These are phyloP conservation scores for Phytomonas serpens DNA, from an alignment of 208 protist species.

Conservation along the genomic window DNA sequence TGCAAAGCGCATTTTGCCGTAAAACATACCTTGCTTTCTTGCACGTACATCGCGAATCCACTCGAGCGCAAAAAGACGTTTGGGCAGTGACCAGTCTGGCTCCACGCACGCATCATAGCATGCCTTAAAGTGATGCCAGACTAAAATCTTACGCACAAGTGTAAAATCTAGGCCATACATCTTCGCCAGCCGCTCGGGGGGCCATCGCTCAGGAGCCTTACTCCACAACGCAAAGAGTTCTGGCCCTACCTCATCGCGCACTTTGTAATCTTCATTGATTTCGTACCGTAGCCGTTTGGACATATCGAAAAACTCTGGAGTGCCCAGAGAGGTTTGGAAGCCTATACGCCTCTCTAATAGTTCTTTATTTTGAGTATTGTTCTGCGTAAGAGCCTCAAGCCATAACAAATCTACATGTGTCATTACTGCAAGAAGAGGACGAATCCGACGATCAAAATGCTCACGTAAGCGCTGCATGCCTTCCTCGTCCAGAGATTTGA, in stretches of 20 bases:
- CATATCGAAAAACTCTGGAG: constrained; percentile 92
- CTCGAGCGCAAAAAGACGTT: constrained; percentile 90
- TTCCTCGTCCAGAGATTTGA: constrained; percentile 89
- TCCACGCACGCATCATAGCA: constrained; percentile 92
- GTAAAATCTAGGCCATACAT: constrained; percentile 94
- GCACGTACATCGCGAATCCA: constrained; percentile 89
- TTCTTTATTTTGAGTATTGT: constrained; percentile 81
- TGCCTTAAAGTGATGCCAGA: constrained; percentile 93
- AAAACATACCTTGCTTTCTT: constrained; percentile 86
- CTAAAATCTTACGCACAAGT: constrained; percentile 86
- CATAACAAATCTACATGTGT: constrained; percentile 87
- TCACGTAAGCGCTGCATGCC: constrained; percentile 86
- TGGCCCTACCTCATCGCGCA: constrained; percentile 89
- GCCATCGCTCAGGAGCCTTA: constrained; percentile 91
- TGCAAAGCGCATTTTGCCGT: constrained; percentile 89
- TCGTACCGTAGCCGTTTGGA: constrained; percentile 86
- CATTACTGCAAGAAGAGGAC: constrained; percentile 89
- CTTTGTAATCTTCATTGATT: constrained; percentile 93
- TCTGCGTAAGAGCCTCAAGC: constrained; percentile 89
- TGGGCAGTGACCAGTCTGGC: constrained; percentile 90
- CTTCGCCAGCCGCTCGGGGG: constrained; percentile 88
- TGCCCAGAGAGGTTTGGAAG: constrained; percentile 88
- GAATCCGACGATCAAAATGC: constrained; percentile 90
- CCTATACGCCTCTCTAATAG: constrained; percentile 82
- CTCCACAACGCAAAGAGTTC: constrained; percentile 91